Percentiles rank a stretch among this genome's conserved stretches.
phyloP scores from a whole-genome alignment of 2,329 filamentous ascomycete species.

The Neonectria sp. region DNA sequence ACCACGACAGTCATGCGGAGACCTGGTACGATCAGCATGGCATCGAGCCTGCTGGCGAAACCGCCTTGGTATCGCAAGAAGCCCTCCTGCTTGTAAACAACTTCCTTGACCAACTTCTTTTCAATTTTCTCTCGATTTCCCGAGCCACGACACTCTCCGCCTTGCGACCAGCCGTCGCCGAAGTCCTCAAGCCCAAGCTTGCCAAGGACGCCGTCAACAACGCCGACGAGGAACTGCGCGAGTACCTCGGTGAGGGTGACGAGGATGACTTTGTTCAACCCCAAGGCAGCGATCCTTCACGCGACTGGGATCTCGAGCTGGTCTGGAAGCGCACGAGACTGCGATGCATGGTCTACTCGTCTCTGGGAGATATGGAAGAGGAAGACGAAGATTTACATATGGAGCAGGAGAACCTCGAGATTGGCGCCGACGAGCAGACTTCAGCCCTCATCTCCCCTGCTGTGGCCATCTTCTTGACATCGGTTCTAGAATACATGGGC shows the following conservation, averaged over 20 bases:
- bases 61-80: constrained; percentile 79
- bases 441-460: constrained; percentile 86
- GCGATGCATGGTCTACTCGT: constrained; percentile 98
- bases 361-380: constrained; percentile 96
- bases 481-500: constrained; percentile 93
- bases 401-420: constrained; percentile 81
- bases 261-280: constrained; percentile 78
- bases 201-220: constrained; percentile 87
- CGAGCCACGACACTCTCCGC: constrained; percentile 82
- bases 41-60: constrained; percentile 75
- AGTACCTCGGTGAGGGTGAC: constrained; percentile 86
- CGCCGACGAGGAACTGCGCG: constrained; percentile 88
- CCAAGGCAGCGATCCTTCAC: constrained; percentile 63
- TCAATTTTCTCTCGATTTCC: constrained; percentile 87
- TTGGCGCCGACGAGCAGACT: constrained; percentile 68
- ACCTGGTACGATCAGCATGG: constrained; percentile 79
- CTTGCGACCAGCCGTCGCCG: constrained; percentile 85
- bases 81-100: constrained; percentile 87
- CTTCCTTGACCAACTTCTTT: constrained; percentile 94
- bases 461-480: constrained; percentile 95
- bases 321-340: constrained; percentile 95
- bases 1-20: constrained; percentile 82
- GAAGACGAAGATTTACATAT: constrained; percentile 95
- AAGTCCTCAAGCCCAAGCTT: constrained; percentile 90
- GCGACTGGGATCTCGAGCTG: constrained; percentile 89